phyloP scores from a whole-genome alignment of 2,329 filamentous ascomycete species.

The Cordyceps pruinosa region DNA sequence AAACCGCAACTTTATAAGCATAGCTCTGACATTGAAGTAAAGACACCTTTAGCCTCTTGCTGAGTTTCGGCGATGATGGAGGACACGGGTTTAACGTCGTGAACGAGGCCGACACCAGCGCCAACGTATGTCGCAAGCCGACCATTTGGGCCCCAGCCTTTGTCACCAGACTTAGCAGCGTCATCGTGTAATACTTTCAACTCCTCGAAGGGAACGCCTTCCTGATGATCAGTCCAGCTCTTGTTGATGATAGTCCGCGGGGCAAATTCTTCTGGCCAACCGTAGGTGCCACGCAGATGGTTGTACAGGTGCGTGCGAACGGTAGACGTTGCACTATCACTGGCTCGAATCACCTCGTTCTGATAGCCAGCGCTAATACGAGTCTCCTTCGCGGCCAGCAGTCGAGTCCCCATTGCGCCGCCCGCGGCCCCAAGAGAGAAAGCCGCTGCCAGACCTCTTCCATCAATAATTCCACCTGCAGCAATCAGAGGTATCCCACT shows the following conservation, averaged over 20 bases:
- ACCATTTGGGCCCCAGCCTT: conserved; percentile 40
- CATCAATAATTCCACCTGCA: conserved; percentile 47
- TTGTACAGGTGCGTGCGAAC: conserved; percentile 39
- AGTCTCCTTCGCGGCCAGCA: conserved; percentile 43
- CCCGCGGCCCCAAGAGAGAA: conserved; percentile 46
- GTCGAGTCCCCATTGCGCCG: conserved; percentile 56
- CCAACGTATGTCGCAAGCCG: conserved; percentile 45
- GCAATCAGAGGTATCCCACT: conserved; percentile 39
- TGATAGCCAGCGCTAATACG: conserved; percentile 35
- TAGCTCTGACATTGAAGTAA: not conserved
- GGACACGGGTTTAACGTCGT: conserved; percentile 30
- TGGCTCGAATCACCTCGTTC: conserved; percentile 33
- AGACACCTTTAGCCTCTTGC: not conserved
- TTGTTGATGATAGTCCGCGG: conserved; percentile 33
- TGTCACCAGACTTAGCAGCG: conserved; percentile 32
- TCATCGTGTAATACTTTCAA: conserved; percentile 37
- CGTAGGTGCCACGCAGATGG: conserved; percentile 34
- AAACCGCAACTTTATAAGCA: no score
- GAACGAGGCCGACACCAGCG: conserved; percentile 37
- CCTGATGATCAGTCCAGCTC: conserved; percentile 30
- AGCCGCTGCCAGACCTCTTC: conserved; percentile 42
- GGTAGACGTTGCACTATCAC: conserved; percentile 32
- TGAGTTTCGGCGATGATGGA: conserved; percentile 26
- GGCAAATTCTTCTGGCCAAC: conserved; percentile 36
- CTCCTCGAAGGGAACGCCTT: conserved; percentile 35